Base-by-base conservation (phyloP, 1,139 yeast species). In the Magnusiomyces magnusii region DNA sequence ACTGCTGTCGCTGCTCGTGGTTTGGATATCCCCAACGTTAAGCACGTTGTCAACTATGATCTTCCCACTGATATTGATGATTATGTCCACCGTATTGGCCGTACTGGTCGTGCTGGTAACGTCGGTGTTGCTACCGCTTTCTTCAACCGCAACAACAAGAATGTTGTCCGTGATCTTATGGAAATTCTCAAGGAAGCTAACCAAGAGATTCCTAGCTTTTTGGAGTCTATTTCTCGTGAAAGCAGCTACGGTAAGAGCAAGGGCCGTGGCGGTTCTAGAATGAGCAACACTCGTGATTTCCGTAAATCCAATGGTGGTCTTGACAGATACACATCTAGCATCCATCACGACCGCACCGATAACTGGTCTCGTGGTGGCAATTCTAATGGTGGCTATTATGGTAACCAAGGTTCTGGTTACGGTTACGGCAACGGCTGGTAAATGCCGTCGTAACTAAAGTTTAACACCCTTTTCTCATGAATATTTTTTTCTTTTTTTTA, bases 61-160 rank as follows among this genome's bases (percentile, higher is more conserved):
- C 82, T 93, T 75, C 99, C 99, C 73, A 81, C 89, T 73, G 99
- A 93, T 76, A 88, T 93, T 71, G 99, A 93, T 76, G 99, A 93
- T 77, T 93, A 93, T 74, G 99, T 93, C 65, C 99, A 93, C 80
- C 89, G 99, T 82, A 93, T 93, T 74, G 99, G 99, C 82, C 95
- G 99, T 86, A 93, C 99, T 71, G 99, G 99, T 78, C 95, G 99
- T 85, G 99, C 99, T 71, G 99, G 99, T 83, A 93, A 93, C 80
- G 86, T 87, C 65, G 99, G 99, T 87, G 81, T 88, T 71, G 97
- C 99, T 67, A 92, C 97, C 67, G 96, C 99, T 59, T 93, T 93
- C 81, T 90, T 93, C 79, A 93, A 93, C 86, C 87, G 98, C 79
- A 88, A 87, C 74, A 95, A 91, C 84, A 85, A 82, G 73, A 91